These are phyloP conservation scores for Penicillium sp. DNA, from an alignment of 2,329 filamentous ascomycete species.

Conservation along the genomic window DNA sequence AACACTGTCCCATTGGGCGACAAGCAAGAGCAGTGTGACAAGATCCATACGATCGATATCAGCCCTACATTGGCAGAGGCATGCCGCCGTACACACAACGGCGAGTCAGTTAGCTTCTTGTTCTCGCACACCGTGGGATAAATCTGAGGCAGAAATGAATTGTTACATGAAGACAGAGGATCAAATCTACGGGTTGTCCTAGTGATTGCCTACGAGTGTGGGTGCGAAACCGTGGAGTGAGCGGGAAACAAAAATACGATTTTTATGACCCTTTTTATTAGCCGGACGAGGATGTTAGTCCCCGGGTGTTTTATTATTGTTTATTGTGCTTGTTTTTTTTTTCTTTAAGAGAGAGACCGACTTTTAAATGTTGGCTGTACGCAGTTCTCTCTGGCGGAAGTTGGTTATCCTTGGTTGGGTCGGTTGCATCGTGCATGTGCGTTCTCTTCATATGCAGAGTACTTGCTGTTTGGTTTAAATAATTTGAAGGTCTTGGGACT, in stretches of 20 bases:
- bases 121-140: conserved; percentile 49
- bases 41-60: conserved; percentile 88
- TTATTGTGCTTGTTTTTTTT: not conserved
- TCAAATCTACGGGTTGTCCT: conserved; percentile 1
- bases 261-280: conserved; percentile 20
- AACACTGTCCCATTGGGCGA: conserved; percentile 82
- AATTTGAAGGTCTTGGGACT: not conserved
- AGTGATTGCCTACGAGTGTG: conserved; percentile 7
- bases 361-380: not conserved
- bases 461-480: not conserved
- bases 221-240: conserved; percentile 21
- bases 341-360: not conserved
- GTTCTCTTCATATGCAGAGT: not conserved
- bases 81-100: conserved; percentile 51
- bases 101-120: conserved; percentile 52
- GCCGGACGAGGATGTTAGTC: conserved; percentile 9
- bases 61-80: conserved; percentile 66
- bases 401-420: not conserved
- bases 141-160: conserved; percentile 12
- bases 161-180: conserved; percentile 4
- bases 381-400: conserved; percentile 1
- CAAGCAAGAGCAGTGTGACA: conserved; percentile 73
- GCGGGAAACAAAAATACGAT: conserved; percentile 25
- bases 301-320: conserved; percentile 12
- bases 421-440: not conserved